Percentiles rank a stretch among this genome's conserved stretches.
These are phyloP conservation scores for Curvularia verruculosa DNA, from an alignment of 2,329 filamentous ascomycete genomes.

Conservation along the genomic window DNA sequence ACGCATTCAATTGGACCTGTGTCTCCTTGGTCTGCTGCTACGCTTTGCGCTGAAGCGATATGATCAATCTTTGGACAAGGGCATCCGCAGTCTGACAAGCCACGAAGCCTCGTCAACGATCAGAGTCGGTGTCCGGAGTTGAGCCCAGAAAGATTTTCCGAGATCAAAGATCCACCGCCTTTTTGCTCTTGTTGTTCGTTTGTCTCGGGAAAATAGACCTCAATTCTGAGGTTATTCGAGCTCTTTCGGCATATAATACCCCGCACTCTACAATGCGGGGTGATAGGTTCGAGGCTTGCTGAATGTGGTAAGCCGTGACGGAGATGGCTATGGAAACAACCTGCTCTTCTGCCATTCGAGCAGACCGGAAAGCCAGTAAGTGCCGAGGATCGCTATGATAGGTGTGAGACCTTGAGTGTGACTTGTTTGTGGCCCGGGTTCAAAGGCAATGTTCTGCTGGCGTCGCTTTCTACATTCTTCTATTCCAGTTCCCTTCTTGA, in stretches of 20 bases:
- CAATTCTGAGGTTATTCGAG: background rate
- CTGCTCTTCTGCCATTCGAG: slow-evolving; percentile 15
- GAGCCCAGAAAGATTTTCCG: background rate
- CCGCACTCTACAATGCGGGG: slow-evolving; percentile 30
- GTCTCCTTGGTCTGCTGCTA: background rate
- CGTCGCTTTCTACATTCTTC: background rate
- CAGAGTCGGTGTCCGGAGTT: background rate
- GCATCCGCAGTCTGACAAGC: background rate
- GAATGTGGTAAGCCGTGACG: slow-evolving; percentile 27
- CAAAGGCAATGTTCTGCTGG: background rate
- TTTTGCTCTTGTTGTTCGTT: background rate
- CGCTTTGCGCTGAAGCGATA: too few relatives aligned
- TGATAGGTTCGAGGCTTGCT: slow-evolving; percentile 29
- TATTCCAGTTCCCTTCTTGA: slow-evolving; percentile 6
- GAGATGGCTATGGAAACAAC: slow-evolving; percentile 11
- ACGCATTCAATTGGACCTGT: background rate
- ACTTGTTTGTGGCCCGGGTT: background rate
- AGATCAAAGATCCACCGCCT: background rate
- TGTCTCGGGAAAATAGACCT: background rate
- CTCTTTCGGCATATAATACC: slow-evolving; percentile 15
- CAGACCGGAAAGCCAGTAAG: slow-evolving; percentile 3
- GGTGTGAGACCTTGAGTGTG: slow-evolving; percentile 3
- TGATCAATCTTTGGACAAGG: background rate
- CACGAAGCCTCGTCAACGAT: background rate
- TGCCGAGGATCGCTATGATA: background rate